phyloP scores from a whole-genome alignment of 768 basidiomycete genomes.

The Paxillus involutus region DNA sequence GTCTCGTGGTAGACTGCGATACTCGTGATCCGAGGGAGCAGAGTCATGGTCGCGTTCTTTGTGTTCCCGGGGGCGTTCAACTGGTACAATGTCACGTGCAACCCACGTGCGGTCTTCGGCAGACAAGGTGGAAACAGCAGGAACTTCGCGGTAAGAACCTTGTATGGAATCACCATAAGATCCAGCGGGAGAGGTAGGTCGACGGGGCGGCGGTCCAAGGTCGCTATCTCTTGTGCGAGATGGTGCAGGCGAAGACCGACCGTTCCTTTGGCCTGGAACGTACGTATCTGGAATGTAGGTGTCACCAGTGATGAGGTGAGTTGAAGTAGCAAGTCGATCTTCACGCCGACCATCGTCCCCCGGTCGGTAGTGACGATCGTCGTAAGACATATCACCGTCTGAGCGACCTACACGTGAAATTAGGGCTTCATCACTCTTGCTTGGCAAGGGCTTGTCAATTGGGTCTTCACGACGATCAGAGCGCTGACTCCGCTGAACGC shows the following conservation, averaged over 20 bases:
- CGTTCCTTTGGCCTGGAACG: constrained; percentile 22
- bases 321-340: constrained; percentile 20
- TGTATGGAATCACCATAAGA: constrained; percentile 21
- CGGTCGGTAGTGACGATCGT: constrained; percentile 70
- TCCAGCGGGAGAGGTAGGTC: constrained; percentile 17
- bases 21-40: constrained; percentile 14
- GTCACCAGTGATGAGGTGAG: constrained; percentile 20
- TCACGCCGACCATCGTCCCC: constrained; percentile 30
- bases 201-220: constrained; percentile 19
- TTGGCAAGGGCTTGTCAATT: constrained; percentile 24
- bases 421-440: constrained; percentile 21
- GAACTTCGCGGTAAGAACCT: constrained; percentile 19
- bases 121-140: constrained; percentile 13
- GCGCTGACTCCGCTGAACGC: constrained; percentile 23
- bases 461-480: constrained; percentile 26
- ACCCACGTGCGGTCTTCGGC: constrained; percentile 27
- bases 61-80: constrained; percentile 21
- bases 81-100: constrained; percentile 10
- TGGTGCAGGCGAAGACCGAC: constrained; percentile 21
- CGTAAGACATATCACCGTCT: constrained; percentile 44
- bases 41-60: constrained; percentile 25
- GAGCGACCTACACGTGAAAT: constrained; percentile 29
- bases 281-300: constrained; percentile 30
- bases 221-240: constrained; percentile 26
- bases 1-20: constrained; percentile 27